Base-by-base conservation (phyloP, 2,329 filamentous ascomycete species). In the Aspergillus ibericus region DNA sequence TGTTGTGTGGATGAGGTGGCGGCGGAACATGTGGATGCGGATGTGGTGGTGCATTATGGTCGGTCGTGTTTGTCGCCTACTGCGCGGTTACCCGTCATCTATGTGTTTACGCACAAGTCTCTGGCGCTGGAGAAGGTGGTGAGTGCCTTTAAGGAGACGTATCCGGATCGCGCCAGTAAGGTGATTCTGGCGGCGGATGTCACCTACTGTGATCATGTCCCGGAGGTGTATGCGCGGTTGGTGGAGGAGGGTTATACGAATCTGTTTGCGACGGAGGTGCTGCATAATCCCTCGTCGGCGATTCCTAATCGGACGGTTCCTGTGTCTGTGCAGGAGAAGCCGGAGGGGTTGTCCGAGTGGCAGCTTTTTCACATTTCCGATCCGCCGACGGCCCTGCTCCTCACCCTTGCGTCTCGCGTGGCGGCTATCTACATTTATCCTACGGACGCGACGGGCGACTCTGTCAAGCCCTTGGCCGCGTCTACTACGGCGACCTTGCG, bases 1-100 rank as follows among this genome's bases (percentile, higher is more conserved):
- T 99, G 95, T 77, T 99, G 95, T 70, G 93, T 98, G 16, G 95
- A 99, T 70, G 95, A 99, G 78, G 88, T 98, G 40, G 95, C 95
- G 0, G 95, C 95, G 2, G 93, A 99, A 74, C 95, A 99, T 73
- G 89, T 92, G 15, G 84, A 92, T 68, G 93, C 95, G 6, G 89
- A 98, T 61, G 91, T 92, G 0, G 90, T 98, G 1, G 88, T 99
- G 13, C 95, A 99, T 73, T 99, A 98, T 68, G 95, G 95, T 3
- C 84, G 95, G 53, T 89, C 93, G 0, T 99, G 95, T 71, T 81
- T 99, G 22, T 97, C 92, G 7, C 93, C 93, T 0, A 96, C 93
- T 0, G 90, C 90, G 10, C 82, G 92, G 56, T 78, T 98, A 53
- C 92, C 93, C 0, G 93, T 96, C 20, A 86, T 97, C 51, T 92